Base-by-base conservation (phyloP, 352 stramenopile species). In the Pythium angustatum region DNA sequence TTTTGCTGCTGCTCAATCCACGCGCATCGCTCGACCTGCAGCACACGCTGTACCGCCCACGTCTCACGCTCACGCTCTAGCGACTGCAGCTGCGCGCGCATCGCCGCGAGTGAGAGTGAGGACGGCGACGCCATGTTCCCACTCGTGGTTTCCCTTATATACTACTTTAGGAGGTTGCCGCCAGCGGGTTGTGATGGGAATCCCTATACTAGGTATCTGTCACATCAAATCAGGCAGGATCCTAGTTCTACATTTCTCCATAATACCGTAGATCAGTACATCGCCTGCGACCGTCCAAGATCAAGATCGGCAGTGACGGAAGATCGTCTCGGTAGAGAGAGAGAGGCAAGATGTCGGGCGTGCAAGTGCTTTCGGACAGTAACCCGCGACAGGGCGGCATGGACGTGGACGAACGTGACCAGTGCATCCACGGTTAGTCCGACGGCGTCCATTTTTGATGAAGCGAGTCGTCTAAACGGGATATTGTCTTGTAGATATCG, bases 351-450 rank as follows among this genome's bases (percentile, higher is more conserved):
- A 51, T 53, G 84, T 88, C 81, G 51, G 78, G 78, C 22, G 84
- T 95, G 12, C 84, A 92, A 5, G 84, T 93, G 30, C 72, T 91
- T 41, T 72, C 75, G 38, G 83, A 81, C 43, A 80, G 86, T 19
- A 91, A 93, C 69, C 81, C 79, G 11, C 84, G 84, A 44, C 66
- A 84, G 52, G 84, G 84, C n/a, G 84, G 75, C 48, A 95, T 95
- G 86, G 82, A 85, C 44, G 79, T 79, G 45, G 83, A 90, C 31
- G 84, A 95, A 66, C 69, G 75, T 12, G 83, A 90, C 45, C 86
- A 95, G 66, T 93, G 86, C 58, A 91, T 93, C 47, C 82, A 85
- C 36, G 86, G 85, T 90, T 48, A 27, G 66, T 26, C 33, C 14
- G 33, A 14, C 33, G 8, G 33, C 14, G 14, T 38, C 14, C 8